Percentiles rank a stretch among this genome's conserved stretches.
Evolutionary conservation across 306 rosid genomes (phyloP).

Genomic region (Cyamopsis tetragonoloba): DNA sequence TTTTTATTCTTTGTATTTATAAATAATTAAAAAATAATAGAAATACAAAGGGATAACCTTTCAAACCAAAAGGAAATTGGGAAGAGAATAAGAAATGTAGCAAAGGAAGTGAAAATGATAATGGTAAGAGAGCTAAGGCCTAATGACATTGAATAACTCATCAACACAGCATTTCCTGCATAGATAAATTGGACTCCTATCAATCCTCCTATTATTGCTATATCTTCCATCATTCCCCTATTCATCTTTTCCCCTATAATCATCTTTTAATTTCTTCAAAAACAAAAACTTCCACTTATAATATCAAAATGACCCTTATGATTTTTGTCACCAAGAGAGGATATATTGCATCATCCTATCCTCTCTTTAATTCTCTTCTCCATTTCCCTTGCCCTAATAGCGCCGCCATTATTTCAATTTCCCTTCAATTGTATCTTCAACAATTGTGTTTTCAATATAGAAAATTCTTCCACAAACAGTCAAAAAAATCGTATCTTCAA

Average conservation of each 20-base stretch:
- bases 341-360: background rate
- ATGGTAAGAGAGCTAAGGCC: constrained; percentile 60
- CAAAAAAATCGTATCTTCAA: no score
- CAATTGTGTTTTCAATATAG: no score
- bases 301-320: background rate
- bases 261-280: constrained; percentile 17
- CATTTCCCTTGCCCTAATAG: background rate
- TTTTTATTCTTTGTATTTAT: no score
- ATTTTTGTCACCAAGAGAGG: background rate
- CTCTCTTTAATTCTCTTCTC: background rate
- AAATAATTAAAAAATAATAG: no score
- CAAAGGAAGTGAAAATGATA: constrained; percentile 52
- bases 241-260: constrained; percentile 12
- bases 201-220: constrained; percentile 51
- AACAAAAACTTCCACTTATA: background rate
- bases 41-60: constrained; percentile 47
- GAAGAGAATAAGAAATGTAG: constrained; percentile 63
- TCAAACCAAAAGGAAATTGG: constrained; percentile 68
- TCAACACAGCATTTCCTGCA: constrained; percentile 62
- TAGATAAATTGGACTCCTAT: constrained; percentile 55
- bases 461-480: no score
- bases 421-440: background rate
- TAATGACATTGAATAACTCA: constrained; percentile 60
- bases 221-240: constrained; percentile 40
- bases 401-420: background rate